Conservation (phyloP, 2,329 filamentous ascomycete genomes). For the Monascus ruber region DNA sequence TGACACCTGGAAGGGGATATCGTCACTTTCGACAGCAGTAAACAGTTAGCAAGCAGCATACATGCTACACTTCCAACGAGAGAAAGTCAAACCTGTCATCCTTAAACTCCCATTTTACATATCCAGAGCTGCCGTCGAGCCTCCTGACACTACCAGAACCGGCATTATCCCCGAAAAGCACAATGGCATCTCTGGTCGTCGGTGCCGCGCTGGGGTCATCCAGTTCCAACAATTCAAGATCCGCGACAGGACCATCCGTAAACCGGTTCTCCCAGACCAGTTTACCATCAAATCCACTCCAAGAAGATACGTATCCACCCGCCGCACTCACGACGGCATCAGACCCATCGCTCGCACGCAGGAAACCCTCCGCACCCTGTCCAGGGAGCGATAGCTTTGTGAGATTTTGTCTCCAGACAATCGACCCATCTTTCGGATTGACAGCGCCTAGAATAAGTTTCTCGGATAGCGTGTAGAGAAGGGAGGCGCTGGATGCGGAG, state of each 20-base stretch:
- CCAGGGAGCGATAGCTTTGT: conserved; percentile 30
- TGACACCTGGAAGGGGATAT: conserved; percentile 64
- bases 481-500: conserved; percentile 67
- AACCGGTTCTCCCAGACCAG: conserved; percentile 62
- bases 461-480: conserved; percentile 86
- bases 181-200: conserved; percentile 52
- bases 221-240: conserved; percentile 64
- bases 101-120: conserved; percentile 65
- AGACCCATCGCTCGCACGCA: conserved; percentile 68
- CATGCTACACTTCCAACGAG: not conserved
- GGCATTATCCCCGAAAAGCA: conserved; percentile 46
- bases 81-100: conserved; percentile 41
- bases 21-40: conserved; percentile 38
- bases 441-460: conserved; percentile 73
- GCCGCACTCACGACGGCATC: conserved; percentile 64
- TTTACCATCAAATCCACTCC: conserved; percentile 73
- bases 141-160: conserved; percentile 49
- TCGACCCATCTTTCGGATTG: conserved; percentile 70
- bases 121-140: conserved; percentile 61
- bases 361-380: conserved; percentile 24
- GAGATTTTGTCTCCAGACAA: conserved; percentile 78
- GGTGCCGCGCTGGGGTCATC: conserved; percentile 41
- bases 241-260: conserved; percentile 29
- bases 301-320: conserved; percentile 60
- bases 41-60: not conserved